phyloP scores from a whole-genome alignment of 108 stramenopile genomes.

The Skeletonema marinoi region DNA sequence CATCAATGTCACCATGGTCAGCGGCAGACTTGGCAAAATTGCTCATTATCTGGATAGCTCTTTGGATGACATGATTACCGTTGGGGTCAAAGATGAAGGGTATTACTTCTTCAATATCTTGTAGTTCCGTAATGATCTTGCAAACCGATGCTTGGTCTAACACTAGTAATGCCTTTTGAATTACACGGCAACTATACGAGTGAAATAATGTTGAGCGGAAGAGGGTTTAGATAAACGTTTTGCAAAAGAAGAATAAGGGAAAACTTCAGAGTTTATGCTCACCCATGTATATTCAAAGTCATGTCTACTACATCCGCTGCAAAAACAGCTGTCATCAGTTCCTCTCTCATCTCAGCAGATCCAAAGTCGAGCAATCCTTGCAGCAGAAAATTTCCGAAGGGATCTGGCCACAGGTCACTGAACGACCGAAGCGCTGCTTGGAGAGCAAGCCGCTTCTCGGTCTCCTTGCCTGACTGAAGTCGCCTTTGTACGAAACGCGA shows the following conservation, averaged over 20 bases:
- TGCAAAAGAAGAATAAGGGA: neutral
- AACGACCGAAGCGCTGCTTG: constrained; percentile 75
- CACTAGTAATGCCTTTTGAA: constrained; percentile 88
- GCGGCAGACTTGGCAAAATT: constrained; percentile 43
- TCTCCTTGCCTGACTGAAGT: constrained; percentile 78
- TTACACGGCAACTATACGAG: constrained; percentile 82
- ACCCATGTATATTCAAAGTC: constrained; percentile 87
- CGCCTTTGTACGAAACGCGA: constrained; percentile 95
- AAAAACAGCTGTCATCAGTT: constrained; percentile 52
- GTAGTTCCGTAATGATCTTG: constrained; percentile 78
- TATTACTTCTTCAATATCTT: constrained; percentile 67
- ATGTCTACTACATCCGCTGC: constrained; percentile 71
- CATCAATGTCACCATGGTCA: constrained; percentile 21
- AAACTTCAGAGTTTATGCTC: constrained; percentile 15
- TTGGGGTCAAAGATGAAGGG: constrained; percentile 93
- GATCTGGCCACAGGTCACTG: constrained; percentile 68
- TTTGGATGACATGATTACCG: constrained; percentile 97
- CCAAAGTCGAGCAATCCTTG: constrained; percentile 92
- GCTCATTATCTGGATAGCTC: constrained; percentile 86
- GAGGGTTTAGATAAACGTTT: neutral
- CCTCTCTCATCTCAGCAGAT: constrained; percentile 68
- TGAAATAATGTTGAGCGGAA: neutral
- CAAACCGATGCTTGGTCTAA: constrained; percentile 68
- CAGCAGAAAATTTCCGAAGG: constrained; percentile 91
- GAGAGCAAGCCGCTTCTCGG: constrained; percentile 71